These are phyloP conservation scores for Phylloboletellus chloephorus DNA, from an alignment of 1,284 basidiomycete genomes.

Conservation along the genomic window DNA sequence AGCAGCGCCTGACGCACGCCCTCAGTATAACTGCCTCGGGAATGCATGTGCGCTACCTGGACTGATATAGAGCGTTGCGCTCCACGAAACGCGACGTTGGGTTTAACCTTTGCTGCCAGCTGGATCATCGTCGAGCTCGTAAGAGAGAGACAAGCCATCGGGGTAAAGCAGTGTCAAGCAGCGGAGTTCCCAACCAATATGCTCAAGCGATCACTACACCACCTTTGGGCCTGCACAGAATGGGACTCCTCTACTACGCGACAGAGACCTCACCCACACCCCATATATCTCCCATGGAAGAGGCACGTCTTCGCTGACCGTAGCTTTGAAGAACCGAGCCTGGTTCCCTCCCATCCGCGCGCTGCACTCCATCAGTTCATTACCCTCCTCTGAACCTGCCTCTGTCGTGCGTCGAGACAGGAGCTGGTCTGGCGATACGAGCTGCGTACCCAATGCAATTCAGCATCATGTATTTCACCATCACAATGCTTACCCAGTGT, in stretches of 20 bases:
- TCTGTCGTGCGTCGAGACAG: constrained; percentile 6
- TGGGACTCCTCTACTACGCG: constrained; percentile 8
- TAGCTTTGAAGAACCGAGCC: constrained; percentile 36
- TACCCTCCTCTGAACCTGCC: background rate
- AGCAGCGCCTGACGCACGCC: constrained; percentile 42
- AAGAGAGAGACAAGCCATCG: constrained; percentile 7
- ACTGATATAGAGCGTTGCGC: constrained; percentile 52
- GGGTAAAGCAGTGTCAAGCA: constrained; percentile 7
- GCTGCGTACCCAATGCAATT: constrained; percentile 9
- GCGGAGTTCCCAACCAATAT: constrained; percentile 16
- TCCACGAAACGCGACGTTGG: constrained; percentile 23
- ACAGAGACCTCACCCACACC: constrained; percentile 38
- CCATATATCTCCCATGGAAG: constrained; percentile 44
- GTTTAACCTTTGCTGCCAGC: constrained; percentile 28
- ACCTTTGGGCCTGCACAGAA: background rate
- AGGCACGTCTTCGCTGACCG: constrained; percentile 28
- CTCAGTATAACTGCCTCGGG: constrained; percentile 22
- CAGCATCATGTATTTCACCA: background rate
- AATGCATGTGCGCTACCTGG: constrained; percentile 42
- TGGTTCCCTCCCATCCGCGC: constrained; percentile 18
- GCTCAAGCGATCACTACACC: constrained; percentile 7
- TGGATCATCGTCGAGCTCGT: constrained; percentile 21
- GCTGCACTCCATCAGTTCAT: constrained; percentile 34
- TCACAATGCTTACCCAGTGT: constrained; percentile 39
- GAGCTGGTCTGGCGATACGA: constrained; percentile 15